Evolutionary conservation across 2,329 filamentous ascomycete species (phyloP), one percentile per base, ranked within the genome.

Genomic region (Hypoxylon rubiginosum): DNA sequence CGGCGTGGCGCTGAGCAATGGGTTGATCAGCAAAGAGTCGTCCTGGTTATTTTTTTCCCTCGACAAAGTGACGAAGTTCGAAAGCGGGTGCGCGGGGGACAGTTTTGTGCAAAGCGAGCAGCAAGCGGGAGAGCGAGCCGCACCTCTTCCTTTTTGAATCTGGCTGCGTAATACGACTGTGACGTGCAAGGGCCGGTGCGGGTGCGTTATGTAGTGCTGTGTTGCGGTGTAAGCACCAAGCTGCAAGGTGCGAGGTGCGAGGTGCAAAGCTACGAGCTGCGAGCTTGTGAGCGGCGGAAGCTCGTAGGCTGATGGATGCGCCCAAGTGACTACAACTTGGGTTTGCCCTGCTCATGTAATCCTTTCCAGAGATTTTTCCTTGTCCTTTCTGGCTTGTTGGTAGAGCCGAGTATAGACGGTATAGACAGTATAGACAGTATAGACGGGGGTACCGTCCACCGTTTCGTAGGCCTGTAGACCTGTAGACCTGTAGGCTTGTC

Each of bases 211-310:
- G 66, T 65, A 49, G 60, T 65, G 67, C 54, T 68, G 56, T 69
- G 73, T 71, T 68, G 67, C 71, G 72, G 73, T 74, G 72, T 75
- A 73, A 74, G 73, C 73, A 75, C 60, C 51, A 61, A 71, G 67
- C 66, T 68, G 50, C 51, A 39, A 61, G 49, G 30, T 54, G 58
- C 30, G 19, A 43, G 39, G 8, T 43, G 39, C 39, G 17, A 43
- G 17, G 17, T 43, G 39, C 10, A 13, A 13, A 43, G 39, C 39
- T 21, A n/a, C 17, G 39, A 43, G 17, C 39, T 43, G 39, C n/a
- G 36, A 41, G 36, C 36, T 24, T 39, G 36, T 43, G 39, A 43
- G 39, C 39, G 19, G 39, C 39, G 39, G 39, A 32, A 54, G 49
- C 51, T 62, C 58, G 61, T 60, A 55, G 62, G 67, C 58, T 66